These are phyloP conservation scores for Diaporthe sp. DNA, from an alignment of 2,329 filamentous ascomycete species.

Conservation along the genomic window DNA sequence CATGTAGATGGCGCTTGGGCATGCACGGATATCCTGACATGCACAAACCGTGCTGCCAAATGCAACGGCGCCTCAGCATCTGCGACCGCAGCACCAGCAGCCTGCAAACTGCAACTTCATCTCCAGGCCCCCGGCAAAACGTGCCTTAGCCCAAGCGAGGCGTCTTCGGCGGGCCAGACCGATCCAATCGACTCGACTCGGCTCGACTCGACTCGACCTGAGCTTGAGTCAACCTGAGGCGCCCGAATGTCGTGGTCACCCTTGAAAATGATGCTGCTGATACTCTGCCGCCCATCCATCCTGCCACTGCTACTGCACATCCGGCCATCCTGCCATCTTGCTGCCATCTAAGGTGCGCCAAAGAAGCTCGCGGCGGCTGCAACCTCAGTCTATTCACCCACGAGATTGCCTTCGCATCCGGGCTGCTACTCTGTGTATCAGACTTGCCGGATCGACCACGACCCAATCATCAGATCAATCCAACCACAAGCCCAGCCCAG, in stretches of 20 bases:
- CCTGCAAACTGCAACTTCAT: constrained; percentile 29
- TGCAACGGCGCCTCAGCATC: constrained; percentile 33
- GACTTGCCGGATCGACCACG: constrained; percentile 31
- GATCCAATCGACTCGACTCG: constrained; percentile 23
- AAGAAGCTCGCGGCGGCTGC: constrained; percentile 27
- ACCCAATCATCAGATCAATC: constrained; percentile 27
- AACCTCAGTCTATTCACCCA: constrained; percentile 31
- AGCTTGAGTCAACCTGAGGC: constrained; percentile 2
- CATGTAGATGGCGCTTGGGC: neutral
- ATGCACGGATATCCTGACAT: constrained; percentile 3
- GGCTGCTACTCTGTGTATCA: constrained; percentile 33
- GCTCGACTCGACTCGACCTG: constrained; percentile 7
- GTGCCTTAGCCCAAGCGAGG: constrained; percentile 26
- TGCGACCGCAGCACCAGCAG: constrained; percentile 19
- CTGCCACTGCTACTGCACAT: neutral
- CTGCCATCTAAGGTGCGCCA: neutral
- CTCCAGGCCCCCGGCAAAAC: constrained; percentile 31
- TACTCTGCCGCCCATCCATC: neutral
- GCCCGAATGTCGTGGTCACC: neutral
- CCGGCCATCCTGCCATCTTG: neutral
- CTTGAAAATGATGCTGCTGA: neutral
- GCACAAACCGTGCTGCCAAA: constrained; percentile 7
- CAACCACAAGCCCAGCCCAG: constrained; percentile 9
- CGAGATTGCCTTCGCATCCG: constrained; percentile 28
- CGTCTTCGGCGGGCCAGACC: constrained; percentile 29